A percentile compares a stretch with the other conserved stretches of the same genome.
phyloP scores from a whole-genome alignment of 169 alveolate genomes.

The Cryptosporidium parvum region DNA sequence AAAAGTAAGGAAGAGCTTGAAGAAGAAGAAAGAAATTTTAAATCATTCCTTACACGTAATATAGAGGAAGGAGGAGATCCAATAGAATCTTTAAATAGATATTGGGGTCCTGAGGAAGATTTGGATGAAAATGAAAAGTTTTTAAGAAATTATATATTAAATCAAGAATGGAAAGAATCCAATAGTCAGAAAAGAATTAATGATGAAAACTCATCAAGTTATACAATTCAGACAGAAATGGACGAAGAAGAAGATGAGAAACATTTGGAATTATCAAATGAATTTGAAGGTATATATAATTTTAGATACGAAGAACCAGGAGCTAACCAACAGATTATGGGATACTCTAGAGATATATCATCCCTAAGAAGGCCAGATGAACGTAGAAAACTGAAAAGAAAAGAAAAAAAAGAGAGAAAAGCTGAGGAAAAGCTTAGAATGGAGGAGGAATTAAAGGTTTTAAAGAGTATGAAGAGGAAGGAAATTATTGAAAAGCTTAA shows the following conservation, averaged over 20 bases:
- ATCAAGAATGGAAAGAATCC: slow-evolving; percentile 87
- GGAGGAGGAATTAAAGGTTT: slow-evolving; percentile 84
- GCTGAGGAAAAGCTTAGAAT: slow-evolving; percentile 84
- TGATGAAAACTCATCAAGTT: neutral
- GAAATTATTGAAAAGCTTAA: slow-evolving; percentile 84
- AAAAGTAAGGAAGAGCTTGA: slow-evolving; percentile 52
- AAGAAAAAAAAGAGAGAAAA: slow-evolving; percentile 82
- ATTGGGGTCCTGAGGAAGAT: slow-evolving; percentile 80
- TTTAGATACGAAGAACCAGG: slow-evolving; percentile 86
- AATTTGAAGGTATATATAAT: slow-evolving; percentile 86
- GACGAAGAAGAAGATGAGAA: slow-evolving; percentile 89
- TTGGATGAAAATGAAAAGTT: slow-evolving; percentile 84
- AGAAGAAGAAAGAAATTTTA: slow-evolving; percentile 59
- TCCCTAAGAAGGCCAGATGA: slow-evolving; percentile 83
- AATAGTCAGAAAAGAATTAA: slow-evolving; percentile 66
- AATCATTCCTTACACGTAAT: slow-evolving; percentile 59
- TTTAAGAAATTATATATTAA: slow-evolving; percentile 86
- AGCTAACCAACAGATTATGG: slow-evolving; percentile 77
- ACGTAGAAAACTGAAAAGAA: slow-evolving; percentile 83
- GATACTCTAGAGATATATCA: slow-evolving; percentile 76
- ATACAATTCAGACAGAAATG: slow-evolving; percentile 45
- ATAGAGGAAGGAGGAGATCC: slow-evolving; percentile 61
- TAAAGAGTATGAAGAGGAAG: slow-evolving; percentile 83
- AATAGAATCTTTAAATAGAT: slow-evolving; percentile 57
- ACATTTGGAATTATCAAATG: slow-evolving; percentile 85